These are phyloP conservation scores for Verbascum thapsus DNA, from an alignment of 257 asterid genomes.

Conservation along the genomic window DNA sequence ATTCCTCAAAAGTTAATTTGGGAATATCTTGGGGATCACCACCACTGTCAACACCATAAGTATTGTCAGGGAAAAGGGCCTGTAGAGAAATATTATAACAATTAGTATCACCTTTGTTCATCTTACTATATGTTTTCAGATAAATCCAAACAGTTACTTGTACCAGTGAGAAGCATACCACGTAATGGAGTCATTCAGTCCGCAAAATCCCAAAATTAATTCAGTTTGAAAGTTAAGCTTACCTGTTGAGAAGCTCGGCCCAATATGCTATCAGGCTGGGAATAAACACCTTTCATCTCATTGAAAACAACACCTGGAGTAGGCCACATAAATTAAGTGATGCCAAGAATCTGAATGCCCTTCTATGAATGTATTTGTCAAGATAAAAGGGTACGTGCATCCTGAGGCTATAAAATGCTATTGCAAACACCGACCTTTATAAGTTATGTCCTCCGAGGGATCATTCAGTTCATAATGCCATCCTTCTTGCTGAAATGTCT, in stretches of 20 bases:
- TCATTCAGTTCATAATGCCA: slow-evolving; percentile 98
- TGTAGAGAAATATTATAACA: slow-evolving; percentile 38
- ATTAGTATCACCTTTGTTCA: slow-evolving; percentile 3
- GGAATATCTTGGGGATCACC: slow-evolving; percentile 97
- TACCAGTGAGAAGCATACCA: slow-evolving; percentile 20
- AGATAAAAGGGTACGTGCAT: slow-evolving; percentile 10
- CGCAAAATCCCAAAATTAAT: slow-evolving; percentile 19
- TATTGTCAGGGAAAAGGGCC: slow-evolving; percentile 92
- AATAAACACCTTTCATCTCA: slow-evolving; percentile 99
- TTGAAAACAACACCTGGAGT: slow-evolving; percentile 93
- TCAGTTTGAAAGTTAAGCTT: slow-evolving; percentile 30
- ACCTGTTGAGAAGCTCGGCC: slow-evolving; percentile 95
- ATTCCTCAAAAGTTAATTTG: slow-evolving; percentile 82
- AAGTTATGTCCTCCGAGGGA: slow-evolving; percentile 93
- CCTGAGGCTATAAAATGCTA: slow-evolving; percentile 6
- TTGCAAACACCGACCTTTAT: slow-evolving; percentile 59
- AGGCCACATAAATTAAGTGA: slow-evolving; percentile 26
- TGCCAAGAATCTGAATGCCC: slow-evolving; percentile 16
- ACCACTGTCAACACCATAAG: slow-evolving; percentile 99
- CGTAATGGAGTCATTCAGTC: slow-evolving; percentile 8
- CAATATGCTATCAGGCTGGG: slow-evolving; percentile 98
- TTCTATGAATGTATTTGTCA: slow-evolving; percentile 7
- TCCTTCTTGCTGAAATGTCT: slow-evolving; percentile 98
- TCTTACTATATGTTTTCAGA: background rate
- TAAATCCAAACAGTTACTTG: slow-evolving; percentile 11